phyloP scores from a whole-genome alignment of 345 rosid genomes.

The Mangifera indica region DNA sequence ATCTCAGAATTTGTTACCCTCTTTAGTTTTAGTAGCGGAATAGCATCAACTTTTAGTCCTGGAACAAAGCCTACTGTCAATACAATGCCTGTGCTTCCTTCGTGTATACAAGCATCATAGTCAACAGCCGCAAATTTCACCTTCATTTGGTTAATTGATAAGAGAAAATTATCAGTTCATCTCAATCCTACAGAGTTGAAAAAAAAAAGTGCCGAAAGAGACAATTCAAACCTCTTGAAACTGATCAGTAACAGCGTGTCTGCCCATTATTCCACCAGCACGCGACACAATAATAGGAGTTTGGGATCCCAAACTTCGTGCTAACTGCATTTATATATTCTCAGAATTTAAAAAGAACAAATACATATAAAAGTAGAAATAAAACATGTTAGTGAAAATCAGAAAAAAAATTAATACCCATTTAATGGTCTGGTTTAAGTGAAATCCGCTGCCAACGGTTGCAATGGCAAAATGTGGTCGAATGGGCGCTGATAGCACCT shows the following conservation, averaged over 20 bases:
- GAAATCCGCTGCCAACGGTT: slow-evolving; percentile 19
- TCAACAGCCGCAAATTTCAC: slow-evolving; percentile 30
- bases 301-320: slow-evolving; percentile 36
- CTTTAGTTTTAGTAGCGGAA: slow-evolving; percentile 39
- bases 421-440: slow-evolving; percentile 18
- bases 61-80: slow-evolving; percentile 81
- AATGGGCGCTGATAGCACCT: slow-evolving; percentile 55
- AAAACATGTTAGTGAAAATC: background rate
- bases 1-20: slow-evolving; percentile 34
- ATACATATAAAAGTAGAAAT: background rate
- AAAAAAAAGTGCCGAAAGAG: background rate
- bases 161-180: background rate
- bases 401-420: slow-evolving; percentile 27
- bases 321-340: slow-evolving; percentile 34
- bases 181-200: background rate
- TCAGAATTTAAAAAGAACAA: background rate
- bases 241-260: slow-evolving; percentile 41
- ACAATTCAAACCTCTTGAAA: slow-evolving; percentile 58
- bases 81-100: slow-evolving; percentile 35
- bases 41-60: slow-evolving; percentile 70
- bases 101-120: slow-evolving; percentile 4
- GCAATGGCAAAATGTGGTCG: slow-evolving; percentile 67
- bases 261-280: slow-evolving; percentile 54
- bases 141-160: slow-evolving; percentile 31
- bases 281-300: slow-evolving; percentile 45